phyloP scores from a whole-genome alignment of 768 basidiomycete species.

The Pleurotus tuber-regium region DNA sequence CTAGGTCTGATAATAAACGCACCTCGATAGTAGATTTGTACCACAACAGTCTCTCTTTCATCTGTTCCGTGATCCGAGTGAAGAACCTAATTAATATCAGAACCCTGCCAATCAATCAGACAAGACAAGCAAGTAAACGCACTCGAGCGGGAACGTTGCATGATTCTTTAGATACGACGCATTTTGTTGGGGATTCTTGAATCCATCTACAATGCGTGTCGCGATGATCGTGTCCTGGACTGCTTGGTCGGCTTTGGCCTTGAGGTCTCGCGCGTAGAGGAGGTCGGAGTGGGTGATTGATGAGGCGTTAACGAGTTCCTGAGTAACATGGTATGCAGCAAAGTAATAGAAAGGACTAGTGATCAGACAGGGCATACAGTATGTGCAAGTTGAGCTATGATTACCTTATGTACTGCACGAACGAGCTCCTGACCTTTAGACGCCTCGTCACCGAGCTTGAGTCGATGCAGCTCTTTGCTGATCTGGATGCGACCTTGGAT shows the following conservation, averaged over 20 bases:
- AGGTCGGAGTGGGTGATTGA: slow-evolving; percentile 66
- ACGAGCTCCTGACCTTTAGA: slow-evolving; percentile 71
- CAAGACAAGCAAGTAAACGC: slow-evolving; percentile 22
- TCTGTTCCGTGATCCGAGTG: slow-evolving; percentile 65
- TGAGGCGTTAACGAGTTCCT: slow-evolving; percentile 67
- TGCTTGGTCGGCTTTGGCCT: slow-evolving; percentile 71
- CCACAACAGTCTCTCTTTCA: slow-evolving; percentile 71
- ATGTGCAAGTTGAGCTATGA: neutral
- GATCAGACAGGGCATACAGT: neutral
- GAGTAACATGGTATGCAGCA: neutral
- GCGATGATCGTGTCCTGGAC: slow-evolving; percentile 80
- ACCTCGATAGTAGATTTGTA: slow-evolving; percentile 84
- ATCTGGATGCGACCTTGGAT: slow-evolving; percentile 82
- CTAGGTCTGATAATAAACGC: slow-evolving; percentile 10
- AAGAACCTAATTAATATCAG: slow-evolving; percentile 52
- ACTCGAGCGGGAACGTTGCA: slow-evolving; percentile 83
- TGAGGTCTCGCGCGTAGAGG: slow-evolving; percentile 66
- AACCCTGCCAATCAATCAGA: slow-evolving; percentile 8
- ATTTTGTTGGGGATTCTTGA: slow-evolving; percentile 70
- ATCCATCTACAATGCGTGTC: slow-evolving; percentile 75
- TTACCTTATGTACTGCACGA: slow-evolving; percentile 64
- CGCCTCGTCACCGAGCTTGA: slow-evolving; percentile 73
- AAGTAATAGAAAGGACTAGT: too few relatives aligned
- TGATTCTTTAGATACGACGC: slow-evolving; percentile 72
- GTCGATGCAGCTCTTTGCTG: slow-evolving; percentile 73